A percentile compares a stretch with the other conserved stretches of the same genome.
Evolutionary conservation across 306 rosid species (phyloP).

Genomic region (Corylus avellana): DNA sequence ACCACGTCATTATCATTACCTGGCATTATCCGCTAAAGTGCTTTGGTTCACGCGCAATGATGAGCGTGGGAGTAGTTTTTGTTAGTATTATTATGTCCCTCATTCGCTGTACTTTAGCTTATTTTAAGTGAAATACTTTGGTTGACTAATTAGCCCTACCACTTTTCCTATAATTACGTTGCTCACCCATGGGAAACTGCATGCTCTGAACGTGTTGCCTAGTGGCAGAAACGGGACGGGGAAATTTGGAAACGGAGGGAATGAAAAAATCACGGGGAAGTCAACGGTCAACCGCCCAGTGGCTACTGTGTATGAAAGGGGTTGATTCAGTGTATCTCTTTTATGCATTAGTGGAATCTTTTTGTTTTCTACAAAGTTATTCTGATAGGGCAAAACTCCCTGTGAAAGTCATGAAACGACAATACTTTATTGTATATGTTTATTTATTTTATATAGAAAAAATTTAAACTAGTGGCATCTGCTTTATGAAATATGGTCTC

Average conservation of each 20-base stretch:
- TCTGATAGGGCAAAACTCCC: too few relatives aligned
- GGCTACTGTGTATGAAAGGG: background rate
- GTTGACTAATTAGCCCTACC: slow-evolving; percentile 20
- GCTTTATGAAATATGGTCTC: too few relatives aligned
- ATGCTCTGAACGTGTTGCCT: background rate
- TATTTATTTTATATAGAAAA: too few relatives aligned
- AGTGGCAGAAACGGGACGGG: slow-evolving; percentile 53
- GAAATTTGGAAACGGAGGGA: slow-evolving; percentile 1
- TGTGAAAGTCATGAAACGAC: too few relatives aligned
- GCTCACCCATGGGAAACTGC: background rate
- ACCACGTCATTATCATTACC: slow-evolving; percentile 25
- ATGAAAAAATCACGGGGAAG: slow-evolving; percentile 5
- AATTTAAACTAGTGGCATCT: too few relatives aligned
- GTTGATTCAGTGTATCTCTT: background rate
- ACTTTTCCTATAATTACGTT: slow-evolving; percentile 4
- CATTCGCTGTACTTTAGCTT: slow-evolving; percentile 48
- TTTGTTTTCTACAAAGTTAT: too few relatives aligned
- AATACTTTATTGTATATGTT: too few relatives aligned
- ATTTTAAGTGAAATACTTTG: slow-evolving; percentile 29
- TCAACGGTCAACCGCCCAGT: slow-evolving; percentile 38
- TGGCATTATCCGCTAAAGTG: background rate
- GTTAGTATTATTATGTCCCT: slow-evolving; percentile 50
- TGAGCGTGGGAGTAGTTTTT: slow-evolving; percentile 51
- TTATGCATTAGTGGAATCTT: too few relatives aligned
- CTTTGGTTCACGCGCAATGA: slow-evolving; percentile 60